Evolutionary conservation across 352 stramenopile genomes (phyloP).

Genomic region (Phytophthora sansomeana): DNA sequence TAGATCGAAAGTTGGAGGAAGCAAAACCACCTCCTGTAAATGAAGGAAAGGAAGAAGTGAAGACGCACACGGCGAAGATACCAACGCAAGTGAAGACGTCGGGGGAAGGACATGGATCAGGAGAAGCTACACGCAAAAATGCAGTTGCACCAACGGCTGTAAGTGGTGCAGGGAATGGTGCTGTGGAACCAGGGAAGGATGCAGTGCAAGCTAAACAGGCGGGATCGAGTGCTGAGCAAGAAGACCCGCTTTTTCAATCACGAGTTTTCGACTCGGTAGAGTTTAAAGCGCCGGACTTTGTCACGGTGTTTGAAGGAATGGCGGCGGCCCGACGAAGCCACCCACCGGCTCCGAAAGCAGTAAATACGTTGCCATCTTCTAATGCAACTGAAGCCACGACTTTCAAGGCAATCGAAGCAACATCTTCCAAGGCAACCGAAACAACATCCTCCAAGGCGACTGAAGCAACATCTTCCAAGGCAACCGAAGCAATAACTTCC

Average conservation of each 20-base stretch:
- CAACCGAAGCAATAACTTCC: no score
- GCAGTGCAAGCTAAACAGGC: neutral
- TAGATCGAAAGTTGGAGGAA: constrained; percentile 6
- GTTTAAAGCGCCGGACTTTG: constrained; percentile 55
- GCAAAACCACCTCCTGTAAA: constrained; percentile 7
- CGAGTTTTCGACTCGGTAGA: constrained; percentile 49
- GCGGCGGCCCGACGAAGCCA: constrained; percentile 51
- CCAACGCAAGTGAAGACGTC: neutral
- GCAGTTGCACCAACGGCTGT: neutral
- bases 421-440: no score
- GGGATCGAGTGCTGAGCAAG: neutral
- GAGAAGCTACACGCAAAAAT: neutral
- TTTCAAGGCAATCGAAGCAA: no score
- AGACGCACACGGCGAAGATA: neutral
- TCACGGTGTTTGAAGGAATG: constrained; percentile 46
- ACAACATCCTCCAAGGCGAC: no score
- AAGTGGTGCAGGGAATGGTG: neutral
- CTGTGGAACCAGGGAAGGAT: neutral
- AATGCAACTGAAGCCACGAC: neutral
- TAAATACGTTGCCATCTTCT: constrained; percentile 1
- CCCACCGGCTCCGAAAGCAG: constrained; percentile 9
- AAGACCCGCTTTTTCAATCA: constrained; percentile 41
- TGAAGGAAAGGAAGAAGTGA: neutral
- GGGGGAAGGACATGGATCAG: neutral
- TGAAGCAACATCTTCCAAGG: no score